phyloP scores from a whole-genome alignment of 2,329 filamentous ascomycete species.

The Aureobasidium sp. region DNA sequence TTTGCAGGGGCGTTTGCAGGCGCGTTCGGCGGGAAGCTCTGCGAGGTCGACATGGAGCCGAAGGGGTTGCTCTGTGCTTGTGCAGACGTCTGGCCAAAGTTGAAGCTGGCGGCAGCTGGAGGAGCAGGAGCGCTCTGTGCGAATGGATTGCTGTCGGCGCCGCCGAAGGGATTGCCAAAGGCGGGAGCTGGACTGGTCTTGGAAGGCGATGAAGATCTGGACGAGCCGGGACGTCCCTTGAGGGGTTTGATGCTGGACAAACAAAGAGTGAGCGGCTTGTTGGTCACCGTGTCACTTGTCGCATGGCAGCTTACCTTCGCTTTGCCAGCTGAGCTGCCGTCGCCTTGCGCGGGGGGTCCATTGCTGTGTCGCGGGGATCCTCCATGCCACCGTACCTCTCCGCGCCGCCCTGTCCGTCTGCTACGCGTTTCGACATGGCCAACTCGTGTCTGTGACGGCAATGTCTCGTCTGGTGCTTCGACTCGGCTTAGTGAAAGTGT shows the following conservation, averaged over 20 bases:
- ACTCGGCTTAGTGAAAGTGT: not conserved
- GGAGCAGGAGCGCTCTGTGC: constrained; percentile 5
- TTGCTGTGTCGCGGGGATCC: constrained; percentile 6
- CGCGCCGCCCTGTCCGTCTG: constrained; percentile 15
- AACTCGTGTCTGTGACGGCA: not conserved
- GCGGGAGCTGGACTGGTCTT: not conserved
- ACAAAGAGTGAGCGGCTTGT: not conserved
- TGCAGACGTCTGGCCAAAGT: constrained; percentile 1
- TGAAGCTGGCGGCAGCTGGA: constrained; percentile 1
- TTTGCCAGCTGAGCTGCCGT: constrained; percentile 17
- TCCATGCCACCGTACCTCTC: constrained; percentile 14
- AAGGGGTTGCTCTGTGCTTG: constrained; percentile 3
- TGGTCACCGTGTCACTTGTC: not conserved
- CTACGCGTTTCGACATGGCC: constrained; percentile 16
- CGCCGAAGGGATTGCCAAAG: constrained; percentile 1
- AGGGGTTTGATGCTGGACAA: constrained; percentile 12
- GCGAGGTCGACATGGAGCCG: not conserved
- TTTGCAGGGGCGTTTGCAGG: not conserved
- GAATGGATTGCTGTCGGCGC: not conserved
- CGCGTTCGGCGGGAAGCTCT: constrained; percentile 6
- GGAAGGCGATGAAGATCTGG: not conserved
- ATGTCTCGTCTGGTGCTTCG: not conserved
- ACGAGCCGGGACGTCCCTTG: constrained; percentile 1
- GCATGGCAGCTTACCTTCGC: constrained; percentile 13
- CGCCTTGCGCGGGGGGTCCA: constrained; percentile 15